Evolutionary conservation across 331 rosid species (phyloP).

Genomic region (Malus hybrid): DNA sequence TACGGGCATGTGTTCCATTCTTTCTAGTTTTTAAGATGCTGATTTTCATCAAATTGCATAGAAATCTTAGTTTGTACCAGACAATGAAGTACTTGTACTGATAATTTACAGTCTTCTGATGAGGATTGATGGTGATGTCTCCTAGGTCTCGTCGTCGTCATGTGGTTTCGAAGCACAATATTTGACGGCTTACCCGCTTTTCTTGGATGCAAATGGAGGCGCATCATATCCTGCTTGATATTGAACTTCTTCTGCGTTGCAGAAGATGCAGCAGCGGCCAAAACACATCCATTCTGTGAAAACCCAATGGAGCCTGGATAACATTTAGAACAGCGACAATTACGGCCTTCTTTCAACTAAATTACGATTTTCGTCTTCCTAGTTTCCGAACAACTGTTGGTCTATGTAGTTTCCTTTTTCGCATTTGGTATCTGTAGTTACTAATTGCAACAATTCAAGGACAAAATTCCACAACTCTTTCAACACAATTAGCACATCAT

Average conservation of each 20-base stretch:
- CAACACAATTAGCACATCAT: no score
- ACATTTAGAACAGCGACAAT: not conserved
- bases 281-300: slow-evolving; percentile 79
- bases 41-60: not conserved
- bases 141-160: not conserved
- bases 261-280: slow-evolving; percentile 82
- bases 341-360: not conserved
- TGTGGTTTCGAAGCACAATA: not conserved
- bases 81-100: not conserved
- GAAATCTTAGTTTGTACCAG: slow-evolving; percentile 7
- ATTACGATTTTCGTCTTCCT: not conserved
- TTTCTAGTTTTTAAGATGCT: not conserved
- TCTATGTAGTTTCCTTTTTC: not conserved
- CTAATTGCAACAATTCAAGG: not conserved
- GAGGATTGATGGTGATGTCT: not conserved
- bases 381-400: not conserved
- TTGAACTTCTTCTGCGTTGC: slow-evolving; percentile 44
- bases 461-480: no score
- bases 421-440: not conserved
- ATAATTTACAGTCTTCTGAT: not conserved
- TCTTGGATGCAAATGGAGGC: not conserved
- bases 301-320: slow-evolving; percentile 63
- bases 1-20: not conserved
- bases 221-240: slow-evolving; percentile 33
- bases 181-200: not conserved